Evolutionary conservation across 306 rosid species (phyloP), one percentile per base, ranked within the genome.

Genomic region (Gastrolobium bilobum): DNA sequence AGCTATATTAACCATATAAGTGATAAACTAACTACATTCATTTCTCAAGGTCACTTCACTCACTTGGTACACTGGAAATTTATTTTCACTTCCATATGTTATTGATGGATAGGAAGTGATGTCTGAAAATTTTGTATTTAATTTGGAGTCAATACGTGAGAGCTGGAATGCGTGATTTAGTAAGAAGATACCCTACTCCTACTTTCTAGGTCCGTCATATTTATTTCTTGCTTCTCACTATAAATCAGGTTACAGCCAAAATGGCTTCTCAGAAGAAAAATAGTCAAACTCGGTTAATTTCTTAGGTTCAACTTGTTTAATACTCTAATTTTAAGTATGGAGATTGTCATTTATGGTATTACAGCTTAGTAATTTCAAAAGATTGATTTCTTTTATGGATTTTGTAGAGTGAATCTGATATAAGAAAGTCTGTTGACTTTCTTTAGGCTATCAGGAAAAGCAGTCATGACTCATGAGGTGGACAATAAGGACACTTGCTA

Each of bases 61-160:
- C 37, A 57, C 62, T 63, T 63, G 42, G 58, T 74, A 30, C 38
- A 5, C 77, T 74, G 11, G 76, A 3, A 56, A 77, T 34, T 34
- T 35, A 46, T 13, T 26, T 39, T n/a, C 63, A 38, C 10, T 51
- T 50, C 51, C n/a, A 33, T 43, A 7, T 81, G 30, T 10, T 52
- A 13, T 62, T 9, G 59, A 33, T 31, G 63, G 37, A 7, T 76
- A 30, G 59, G 76, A 60, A 38, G 37, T 44, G 7, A 48, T 58
- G 20, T 30, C 81, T 75, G 77, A 30, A 80, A 29, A 34, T 57
- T 50, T 35, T 44, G 6, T 20, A 20, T 64, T 40, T 20, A 7
- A 7, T 61, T 48, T 62, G 44, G 4, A 5, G 58, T 47, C 35
- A 11, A 38, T 35, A 8, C 37, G 13, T 33, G 15, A 15, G 50